Conservation (phyloP, 192 early-diverging fungal species). For the Helicostylum pulchrum region DNA sequence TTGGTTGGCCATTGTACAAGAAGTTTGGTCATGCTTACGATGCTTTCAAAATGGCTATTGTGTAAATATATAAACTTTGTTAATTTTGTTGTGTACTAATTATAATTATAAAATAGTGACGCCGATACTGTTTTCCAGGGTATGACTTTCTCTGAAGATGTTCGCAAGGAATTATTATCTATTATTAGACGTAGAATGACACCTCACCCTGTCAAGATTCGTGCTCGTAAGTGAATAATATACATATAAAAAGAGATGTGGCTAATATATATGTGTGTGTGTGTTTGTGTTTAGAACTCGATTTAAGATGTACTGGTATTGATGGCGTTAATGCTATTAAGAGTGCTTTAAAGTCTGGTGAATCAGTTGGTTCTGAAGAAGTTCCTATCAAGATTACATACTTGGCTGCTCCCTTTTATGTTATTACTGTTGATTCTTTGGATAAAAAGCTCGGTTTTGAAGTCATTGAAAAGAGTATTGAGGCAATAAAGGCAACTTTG, state of each 20-base stretch:
- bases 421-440: constrained; percentile 80
- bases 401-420: constrained; percentile 93
- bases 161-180: constrained; percentile 71
- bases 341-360: constrained; percentile 81
- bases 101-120: constrained; percentile 50
- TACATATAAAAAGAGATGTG: not conserved
- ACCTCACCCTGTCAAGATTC: constrained; percentile 94
- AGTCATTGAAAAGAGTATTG: constrained; percentile 85
- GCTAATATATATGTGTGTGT: constrained; percentile 13
- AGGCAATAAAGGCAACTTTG: constrained; percentile 76
- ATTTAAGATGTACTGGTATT: constrained; percentile 89
- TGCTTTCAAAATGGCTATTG: constrained; percentile 92
- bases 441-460: constrained; percentile 85
- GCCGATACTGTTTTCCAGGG: constrained; percentile 84
- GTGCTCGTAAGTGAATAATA: constrained; percentile 58
- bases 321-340: constrained; percentile 97
- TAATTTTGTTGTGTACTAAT: not conserved
- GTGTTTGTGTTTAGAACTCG: constrained; percentile 62
- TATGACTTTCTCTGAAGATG: constrained; percentile 58
- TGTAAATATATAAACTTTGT: constrained; percentile 43
- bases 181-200: constrained; percentile 90
- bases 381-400: constrained; percentile 82
- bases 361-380: constrained; percentile 72
- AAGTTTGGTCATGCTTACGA: constrained; percentile 97
- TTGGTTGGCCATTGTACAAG: constrained; percentile 94